These are phyloP conservation scores for Escallonia rubra DNA, from an alignment of 129 eudicot genomes.

Conservation along the genomic window DNA sequence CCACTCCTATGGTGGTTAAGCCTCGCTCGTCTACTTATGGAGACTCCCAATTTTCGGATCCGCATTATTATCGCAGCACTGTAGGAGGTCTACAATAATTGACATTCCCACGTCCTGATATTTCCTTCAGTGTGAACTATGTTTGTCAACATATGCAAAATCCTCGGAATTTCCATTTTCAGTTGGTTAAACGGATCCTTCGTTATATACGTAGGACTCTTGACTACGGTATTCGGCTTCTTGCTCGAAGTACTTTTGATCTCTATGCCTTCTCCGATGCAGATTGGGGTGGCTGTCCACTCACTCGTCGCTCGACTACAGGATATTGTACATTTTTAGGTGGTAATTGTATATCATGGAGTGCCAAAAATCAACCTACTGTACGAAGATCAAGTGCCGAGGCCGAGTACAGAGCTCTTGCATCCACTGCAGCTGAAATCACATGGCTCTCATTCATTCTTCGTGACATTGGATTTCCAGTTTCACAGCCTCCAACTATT, in stretches of 20 bases:
- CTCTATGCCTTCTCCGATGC: not conserved
- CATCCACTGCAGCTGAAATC: not conserved
- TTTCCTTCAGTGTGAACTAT: too few relatives aligned
- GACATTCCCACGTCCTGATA: too few relatives aligned
- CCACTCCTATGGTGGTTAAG: too few relatives aligned
- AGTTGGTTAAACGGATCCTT: not conserved
- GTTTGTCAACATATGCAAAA: too few relatives aligned
- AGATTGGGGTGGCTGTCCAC: not conserved
- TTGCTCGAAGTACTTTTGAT: not conserved
- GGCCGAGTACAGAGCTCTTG: not conserved
- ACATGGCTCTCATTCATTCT: too few relatives aligned
- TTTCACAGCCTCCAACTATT: too few relatives aligned
- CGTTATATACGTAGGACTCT: not conserved
- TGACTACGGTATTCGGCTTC: constrained; percentile 1
- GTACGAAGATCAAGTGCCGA: not conserved
- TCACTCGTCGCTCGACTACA: not conserved
- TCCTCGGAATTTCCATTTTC: too few relatives aligned
- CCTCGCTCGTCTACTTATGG: too few relatives aligned
- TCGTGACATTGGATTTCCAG: too few relatives aligned
- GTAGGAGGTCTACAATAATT: too few relatives aligned
- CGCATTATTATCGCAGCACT: too few relatives aligned
- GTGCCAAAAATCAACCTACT: not conserved
- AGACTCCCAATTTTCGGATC: too few relatives aligned
- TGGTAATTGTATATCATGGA: not conserved
- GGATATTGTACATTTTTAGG: not conserved